Evolutionary conservation across 129 eudicot species (phyloP).

Genomic region (Flaveria robusta): DNA sequence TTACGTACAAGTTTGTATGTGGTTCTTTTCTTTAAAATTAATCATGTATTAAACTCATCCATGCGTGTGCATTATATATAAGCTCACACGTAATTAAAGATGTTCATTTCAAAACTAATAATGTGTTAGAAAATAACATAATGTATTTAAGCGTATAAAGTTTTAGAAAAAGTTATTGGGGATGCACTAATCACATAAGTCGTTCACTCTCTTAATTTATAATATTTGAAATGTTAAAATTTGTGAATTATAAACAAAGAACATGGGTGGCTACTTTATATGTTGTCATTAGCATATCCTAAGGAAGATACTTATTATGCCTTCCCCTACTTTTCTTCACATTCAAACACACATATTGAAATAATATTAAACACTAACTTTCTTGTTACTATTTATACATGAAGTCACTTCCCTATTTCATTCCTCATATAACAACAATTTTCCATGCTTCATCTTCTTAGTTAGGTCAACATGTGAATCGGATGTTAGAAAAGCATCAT

Average conservation of each 20-base stretch:
- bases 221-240: background rate
- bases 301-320: conserved; percentile 42
- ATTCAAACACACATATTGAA: conserved; percentile 11
- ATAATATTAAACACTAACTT: too few relatives aligned
- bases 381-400: conserved; percentile 26
- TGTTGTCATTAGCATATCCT: conserved; percentile 41
- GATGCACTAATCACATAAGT: background rate
- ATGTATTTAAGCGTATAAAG: too few relatives aligned
- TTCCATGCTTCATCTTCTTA: conserved; percentile 9
- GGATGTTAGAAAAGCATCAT: background rate
- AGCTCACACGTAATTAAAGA: too few relatives aligned
- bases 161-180: background rate
- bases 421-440: conserved; percentile 13
- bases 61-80: background rate
- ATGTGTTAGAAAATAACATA: too few relatives aligned
- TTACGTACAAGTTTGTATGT: too few relatives aligned
- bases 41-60: background rate
- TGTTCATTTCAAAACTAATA: too few relatives aligned
- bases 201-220: background rate
- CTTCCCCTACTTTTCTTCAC: conserved; percentile 28
- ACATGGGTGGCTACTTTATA: conserved; percentile 37
- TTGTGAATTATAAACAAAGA: conserved; percentile 16
- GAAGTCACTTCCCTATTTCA: conserved; percentile 23
- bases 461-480: conserved; percentile 19
- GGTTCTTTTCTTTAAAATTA: background rate